phyloP scores from a whole-genome alignment of 1,139 yeast species.

The Sugiyamaella sp. region DNA sequence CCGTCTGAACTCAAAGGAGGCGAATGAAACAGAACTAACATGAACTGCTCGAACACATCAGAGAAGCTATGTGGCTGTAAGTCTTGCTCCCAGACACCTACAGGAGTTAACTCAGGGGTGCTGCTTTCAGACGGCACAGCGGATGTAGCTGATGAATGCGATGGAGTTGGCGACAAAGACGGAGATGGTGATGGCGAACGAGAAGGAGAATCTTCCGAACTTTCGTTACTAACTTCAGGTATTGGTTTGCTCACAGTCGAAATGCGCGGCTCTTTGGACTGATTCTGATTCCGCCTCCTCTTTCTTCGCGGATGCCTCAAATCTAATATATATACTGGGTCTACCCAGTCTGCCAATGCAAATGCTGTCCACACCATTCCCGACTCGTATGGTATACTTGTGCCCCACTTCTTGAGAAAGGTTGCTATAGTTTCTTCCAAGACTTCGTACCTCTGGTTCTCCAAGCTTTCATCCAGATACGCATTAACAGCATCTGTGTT shows the following conservation, averaged over 20 bases:
- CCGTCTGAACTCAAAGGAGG: constrained; percentile 46
- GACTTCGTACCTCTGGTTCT: constrained; percentile 46
- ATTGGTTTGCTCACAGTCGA: not conserved
- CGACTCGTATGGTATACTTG: constrained; percentile 72
- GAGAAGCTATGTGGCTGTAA: constrained; percentile 23
- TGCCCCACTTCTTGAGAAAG: constrained; percentile 79
- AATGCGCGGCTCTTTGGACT: no score
- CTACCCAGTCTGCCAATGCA: constrained; percentile 88
- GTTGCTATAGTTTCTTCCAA: constrained; percentile 63
- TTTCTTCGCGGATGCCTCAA: constrained; percentile 10
- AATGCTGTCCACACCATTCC: constrained; percentile 87
- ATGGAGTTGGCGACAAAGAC: constrained; percentile 11
- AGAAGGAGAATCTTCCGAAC: not conserved
- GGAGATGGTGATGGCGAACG: constrained; percentile 15
- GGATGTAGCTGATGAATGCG: constrained; percentile 12
- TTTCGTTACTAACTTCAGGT: not conserved
- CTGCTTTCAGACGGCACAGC: constrained; percentile 15
- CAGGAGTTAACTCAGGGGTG: constrained; percentile 31
- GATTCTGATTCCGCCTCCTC: constrained; percentile 6
- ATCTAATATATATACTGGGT: constrained; percentile 50
- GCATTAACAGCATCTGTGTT: constrained; percentile 19
- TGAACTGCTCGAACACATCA: constrained; percentile 68
- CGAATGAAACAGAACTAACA: constrained; percentile 73
- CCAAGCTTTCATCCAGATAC: constrained; percentile 27
- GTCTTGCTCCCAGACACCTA: constrained; percentile 28